Percentiles rank a stretch among this genome's conserved stretches.
These are phyloP conservation scores for Coniochaeta prunicola DNA, from an alignment of 2,329 filamentous ascomycete species.

Conservation along the genomic window DNA sequence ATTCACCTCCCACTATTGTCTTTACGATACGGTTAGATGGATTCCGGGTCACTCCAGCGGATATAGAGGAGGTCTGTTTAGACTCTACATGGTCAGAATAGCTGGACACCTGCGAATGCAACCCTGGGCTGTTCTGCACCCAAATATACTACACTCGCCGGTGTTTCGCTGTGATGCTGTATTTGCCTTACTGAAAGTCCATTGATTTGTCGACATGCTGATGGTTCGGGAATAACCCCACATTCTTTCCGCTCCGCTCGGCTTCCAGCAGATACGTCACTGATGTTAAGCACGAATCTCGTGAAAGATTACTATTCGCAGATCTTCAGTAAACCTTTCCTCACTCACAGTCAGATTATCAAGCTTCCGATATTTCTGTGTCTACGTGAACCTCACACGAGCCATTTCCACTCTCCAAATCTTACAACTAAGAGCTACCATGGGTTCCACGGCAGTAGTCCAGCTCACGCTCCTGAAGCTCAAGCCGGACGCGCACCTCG, in stretches of 20 bases:
- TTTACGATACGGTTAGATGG: background rate
- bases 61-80: conserved; percentile 18
- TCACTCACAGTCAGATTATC: background rate
- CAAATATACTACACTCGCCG: background rate
- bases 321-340: background rate
- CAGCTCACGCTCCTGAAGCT: conserved; percentile 1
- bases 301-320: too few species aligned
- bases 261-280: background rate
- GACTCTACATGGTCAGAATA: conserved; percentile 19
- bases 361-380: background rate
- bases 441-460: background rate
- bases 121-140: conserved; percentile 18
- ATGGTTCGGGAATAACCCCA: background rate
- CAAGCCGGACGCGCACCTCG: conserved; percentile 1
- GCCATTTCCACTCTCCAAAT: background rate
- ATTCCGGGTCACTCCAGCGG: background rate
- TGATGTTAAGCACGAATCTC: too few species aligned
- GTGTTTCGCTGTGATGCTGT: background rate
- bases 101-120: conserved; percentile 27
- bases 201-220: too few species aligned
- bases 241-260: background rate
- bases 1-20: background rate
- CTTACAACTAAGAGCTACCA: background rate
- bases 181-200: too few species aligned
- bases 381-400: background rate